A percentile compares a stretch with the other conserved stretches of the same genome.
phyloP scores from a whole-genome alignment of 2,329 filamentous ascomycete genomes.

The Dactylellina drechsleri region DNA sequence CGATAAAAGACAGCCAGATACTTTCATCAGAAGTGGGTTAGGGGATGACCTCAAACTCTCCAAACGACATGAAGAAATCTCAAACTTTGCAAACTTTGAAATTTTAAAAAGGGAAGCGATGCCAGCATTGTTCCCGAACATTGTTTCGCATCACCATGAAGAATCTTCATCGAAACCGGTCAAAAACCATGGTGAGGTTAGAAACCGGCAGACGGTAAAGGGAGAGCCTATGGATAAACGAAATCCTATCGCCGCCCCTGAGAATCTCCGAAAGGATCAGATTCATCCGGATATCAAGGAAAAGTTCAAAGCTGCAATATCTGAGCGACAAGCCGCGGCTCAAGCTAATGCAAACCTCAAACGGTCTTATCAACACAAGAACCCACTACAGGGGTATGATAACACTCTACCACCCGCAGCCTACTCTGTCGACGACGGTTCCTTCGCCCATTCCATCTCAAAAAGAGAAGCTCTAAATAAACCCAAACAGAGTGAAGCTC shows the following conservation, averaged over 20 bases:
- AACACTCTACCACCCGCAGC: slow-evolving; percentile 30
- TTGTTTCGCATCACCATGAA: no score
- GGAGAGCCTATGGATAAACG: slow-evolving; percentile 7
- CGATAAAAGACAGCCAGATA: no score
- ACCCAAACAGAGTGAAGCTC: no score
- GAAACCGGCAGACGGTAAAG: no score
- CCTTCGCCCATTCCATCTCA: slow-evolving; percentile 35
- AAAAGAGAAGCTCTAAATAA: neutral
- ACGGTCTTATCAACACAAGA: slow-evolving; percentile 23
- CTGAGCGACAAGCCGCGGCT: neutral
- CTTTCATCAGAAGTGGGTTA: no score
- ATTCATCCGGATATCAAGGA: slow-evolving; percentile 22
- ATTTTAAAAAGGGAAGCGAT: no score
- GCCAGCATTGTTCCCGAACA: no score
- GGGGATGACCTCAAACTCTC: no score
- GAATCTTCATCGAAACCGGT: no score
- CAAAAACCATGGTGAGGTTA: no score
- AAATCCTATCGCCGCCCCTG: neutral
- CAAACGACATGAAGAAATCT: no score
- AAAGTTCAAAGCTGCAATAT: slow-evolving; percentile 4
- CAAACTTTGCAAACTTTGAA: no score
- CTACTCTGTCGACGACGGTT: slow-evolving; percentile 47
- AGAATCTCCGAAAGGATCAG: neutral
- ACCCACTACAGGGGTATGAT: slow-evolving; percentile 29
- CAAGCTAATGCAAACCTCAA: slow-evolving; percentile 6